Conservation (phyloP, 1,139 yeast species). For the Groenewaldozyma auringiensis region DNA sequence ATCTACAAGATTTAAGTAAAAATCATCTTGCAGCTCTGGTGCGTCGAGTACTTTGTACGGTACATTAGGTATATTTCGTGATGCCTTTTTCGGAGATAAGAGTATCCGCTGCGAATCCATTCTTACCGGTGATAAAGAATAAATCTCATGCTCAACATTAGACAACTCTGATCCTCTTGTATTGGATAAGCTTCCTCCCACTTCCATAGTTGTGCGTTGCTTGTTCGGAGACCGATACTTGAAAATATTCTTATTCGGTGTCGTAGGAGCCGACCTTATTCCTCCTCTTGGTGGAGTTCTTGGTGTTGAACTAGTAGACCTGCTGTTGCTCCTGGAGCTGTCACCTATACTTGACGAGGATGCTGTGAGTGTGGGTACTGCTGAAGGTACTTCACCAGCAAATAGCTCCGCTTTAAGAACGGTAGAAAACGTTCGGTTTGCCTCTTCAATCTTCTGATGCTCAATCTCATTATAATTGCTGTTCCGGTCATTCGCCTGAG, state of each 20-base stretch:
- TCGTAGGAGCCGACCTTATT: slow-evolving; percentile 33
- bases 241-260: slow-evolving; percentile 32
- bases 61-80: slow-evolving; percentile 70
- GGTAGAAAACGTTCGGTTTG: slow-evolving; percentile 78
- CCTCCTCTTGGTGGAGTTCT: slow-evolving; percentile 25
- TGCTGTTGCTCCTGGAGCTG: slow-evolving; percentile 4
- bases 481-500: slow-evolving; percentile 2
- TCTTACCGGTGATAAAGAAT: slow-evolving; percentile 80
- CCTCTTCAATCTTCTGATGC: slow-evolving; percentile 49
- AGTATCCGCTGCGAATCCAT: slow-evolving; percentile 77
- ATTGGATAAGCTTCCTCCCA: not conserved
- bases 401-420: slow-evolving; percentile 83
- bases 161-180: not conserved
- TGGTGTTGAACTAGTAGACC: slow-evolving; percentile 6
- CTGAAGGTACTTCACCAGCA: slow-evolving; percentile 72
- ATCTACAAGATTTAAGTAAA: slow-evolving; percentile 82
- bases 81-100: slow-evolving; percentile 72
- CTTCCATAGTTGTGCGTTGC: slow-evolving; percentile 2
- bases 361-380: slow-evolving; percentile 27
- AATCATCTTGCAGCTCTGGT: slow-evolving; percentile 91
- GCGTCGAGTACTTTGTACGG: slow-evolving; percentile 95
- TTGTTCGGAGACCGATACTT: slow-evolving; percentile 25
- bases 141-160: slow-evolving; percentile 31
- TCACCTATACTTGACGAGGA: not conserved
- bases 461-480: slow-evolving; percentile 6